Percentiles rank a stretch among this genome's conserved stretches.
Evolutionary conservation across 768 basidiomycete species (phyloP).

Genomic region (Agaricus subrufescens): DNA sequence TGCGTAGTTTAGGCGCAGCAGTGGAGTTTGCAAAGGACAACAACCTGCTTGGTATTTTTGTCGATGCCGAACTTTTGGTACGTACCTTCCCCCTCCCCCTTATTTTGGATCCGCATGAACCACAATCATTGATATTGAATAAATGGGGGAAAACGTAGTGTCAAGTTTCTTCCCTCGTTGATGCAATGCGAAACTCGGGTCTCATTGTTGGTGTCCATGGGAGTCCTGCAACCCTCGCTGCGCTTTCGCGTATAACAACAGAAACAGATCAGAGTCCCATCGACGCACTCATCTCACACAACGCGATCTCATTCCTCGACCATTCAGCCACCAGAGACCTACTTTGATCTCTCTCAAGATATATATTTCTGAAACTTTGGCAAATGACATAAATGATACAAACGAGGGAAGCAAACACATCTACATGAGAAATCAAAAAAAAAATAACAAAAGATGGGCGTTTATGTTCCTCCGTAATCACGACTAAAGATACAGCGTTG

Average conservation of each 20-base stretch:
- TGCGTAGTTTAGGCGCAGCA: conserved; percentile 78
- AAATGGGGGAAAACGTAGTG: conserved; percentile 36
- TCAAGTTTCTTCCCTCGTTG: conserved; percentile 85
- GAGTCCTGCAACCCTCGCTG: conserved; percentile 37
- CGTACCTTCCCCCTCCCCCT: conserved; percentile 16
- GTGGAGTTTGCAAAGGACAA: conserved; percentile 92
- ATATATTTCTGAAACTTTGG: not conserved
- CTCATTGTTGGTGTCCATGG: conserved; percentile 85
- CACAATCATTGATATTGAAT: too few relatives aligned
- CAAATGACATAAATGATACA: not conserved
- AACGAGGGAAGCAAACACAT: not conserved
- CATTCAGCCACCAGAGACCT: conserved; percentile 26
- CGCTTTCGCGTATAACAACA: conserved; percentile 23
- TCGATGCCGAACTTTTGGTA: conserved; percentile 86
- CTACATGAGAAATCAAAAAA: not conserved
- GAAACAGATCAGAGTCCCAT: conserved; percentile 45
- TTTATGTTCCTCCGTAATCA: conserved; percentile 1
- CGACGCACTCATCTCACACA: conserved; percentile 66
- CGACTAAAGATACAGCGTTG: conserved; percentile 9
- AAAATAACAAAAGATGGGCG: not conserved
- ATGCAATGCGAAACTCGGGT: conserved; percentile 84
- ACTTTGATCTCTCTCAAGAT: not conserved
- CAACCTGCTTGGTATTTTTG: conserved; percentile 88
- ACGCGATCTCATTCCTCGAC: conserved; percentile 65
- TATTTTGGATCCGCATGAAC: too few relatives aligned